Evolutionary conservation across 2,329 filamentous ascomycete genomes (phyloP).

Genomic region (Clonostachys chloroleuca): DNA sequence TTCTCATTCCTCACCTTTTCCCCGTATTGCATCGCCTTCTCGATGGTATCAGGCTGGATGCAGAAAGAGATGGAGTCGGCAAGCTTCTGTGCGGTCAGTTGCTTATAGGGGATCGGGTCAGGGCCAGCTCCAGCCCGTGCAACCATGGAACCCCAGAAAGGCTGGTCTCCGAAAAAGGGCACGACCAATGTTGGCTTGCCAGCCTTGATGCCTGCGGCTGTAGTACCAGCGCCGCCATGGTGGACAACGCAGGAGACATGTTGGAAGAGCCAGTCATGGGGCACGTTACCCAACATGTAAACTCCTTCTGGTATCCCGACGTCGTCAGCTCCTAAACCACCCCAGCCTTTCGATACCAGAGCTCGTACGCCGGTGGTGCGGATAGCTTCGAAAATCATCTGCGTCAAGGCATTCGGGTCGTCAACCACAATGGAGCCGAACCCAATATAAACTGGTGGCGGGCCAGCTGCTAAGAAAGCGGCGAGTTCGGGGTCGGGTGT

Average conservation of each 20-base stretch:
- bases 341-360: conserved; percentile 84
- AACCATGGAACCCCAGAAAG: conserved; percentile 79
- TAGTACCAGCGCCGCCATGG: conserved; percentile 84
- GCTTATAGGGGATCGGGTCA: conserved; percentile 62
- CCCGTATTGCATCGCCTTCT: conserved; percentile 54
- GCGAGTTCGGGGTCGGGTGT: conserved; percentile 61
- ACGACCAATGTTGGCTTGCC: conserved; percentile 80
- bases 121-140: conserved; percentile 69
- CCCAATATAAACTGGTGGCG: conserved; percentile 75
- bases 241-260: conserved; percentile 79
- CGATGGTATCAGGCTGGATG: conserved; percentile 52
- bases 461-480: conserved; percentile 62
- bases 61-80: conserved; percentile 60
- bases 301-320: conserved; percentile 69
- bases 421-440: conserved; percentile 83
- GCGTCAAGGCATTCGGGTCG: conserved; percentile 66
- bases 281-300: conserved; percentile 80
- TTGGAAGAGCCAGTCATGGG: conserved; percentile 87
- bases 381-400: conserved; percentile 68
- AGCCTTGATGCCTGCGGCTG: conserved; percentile 76
- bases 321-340: conserved; percentile 71
- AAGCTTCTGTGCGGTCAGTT: conserved; percentile 61
- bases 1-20: conserved; percentile 62
- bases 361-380: conserved; percentile 66
- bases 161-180: conserved; percentile 84